Conservation (phyloP, 2,329 filamentous ascomycete species). For the Penicillium psychrosexuale region DNA sequence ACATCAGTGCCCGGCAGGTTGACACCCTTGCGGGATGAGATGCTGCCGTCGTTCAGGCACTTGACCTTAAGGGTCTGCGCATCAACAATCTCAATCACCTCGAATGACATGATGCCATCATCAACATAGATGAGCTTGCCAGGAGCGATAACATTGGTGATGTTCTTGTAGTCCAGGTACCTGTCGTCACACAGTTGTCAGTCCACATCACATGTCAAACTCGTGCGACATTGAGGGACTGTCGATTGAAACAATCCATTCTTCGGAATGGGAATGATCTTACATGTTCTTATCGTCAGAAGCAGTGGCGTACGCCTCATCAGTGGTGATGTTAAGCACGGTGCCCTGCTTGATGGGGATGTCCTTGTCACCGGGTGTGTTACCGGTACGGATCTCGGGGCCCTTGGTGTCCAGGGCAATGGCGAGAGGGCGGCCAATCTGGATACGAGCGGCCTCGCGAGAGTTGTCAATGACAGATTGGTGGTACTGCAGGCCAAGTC, state of each 20-base stretch:
- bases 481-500: constrained; percentile 64
- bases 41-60: constrained; percentile 96
- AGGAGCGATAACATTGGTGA: constrained; percentile 91
- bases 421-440: constrained; percentile 81
- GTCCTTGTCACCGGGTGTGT: constrained; percentile 67
- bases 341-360: constrained; percentile 78
- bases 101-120: constrained; percentile 94
- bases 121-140: constrained; percentile 97
- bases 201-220: constrained; percentile 1
- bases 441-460: constrained; percentile 74
- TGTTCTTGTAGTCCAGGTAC: constrained; percentile 99
- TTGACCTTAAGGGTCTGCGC: constrained; percentile 82
- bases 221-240: neutral
- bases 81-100: constrained; percentile 83
- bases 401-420: constrained; percentile 88
- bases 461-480: constrained; percentile 97
- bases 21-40: constrained; percentile 98
- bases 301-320: constrained; percentile 81
- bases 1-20: constrained; percentile 99
- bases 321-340: constrained; percentile 93
- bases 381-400: constrained; percentile 82
- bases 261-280: constrained; percentile 32
- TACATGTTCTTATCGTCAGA: constrained; percentile 94
- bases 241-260: neutral
- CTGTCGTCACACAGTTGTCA: constrained; percentile 44